Percentiles rank a stretch among this genome's conserved stretches.
These are phyloP conservation scores for Cyclaneusma minus DNA, from an alignment of 2,329 filamentous ascomycete genomes.

Conservation along the genomic window DNA sequence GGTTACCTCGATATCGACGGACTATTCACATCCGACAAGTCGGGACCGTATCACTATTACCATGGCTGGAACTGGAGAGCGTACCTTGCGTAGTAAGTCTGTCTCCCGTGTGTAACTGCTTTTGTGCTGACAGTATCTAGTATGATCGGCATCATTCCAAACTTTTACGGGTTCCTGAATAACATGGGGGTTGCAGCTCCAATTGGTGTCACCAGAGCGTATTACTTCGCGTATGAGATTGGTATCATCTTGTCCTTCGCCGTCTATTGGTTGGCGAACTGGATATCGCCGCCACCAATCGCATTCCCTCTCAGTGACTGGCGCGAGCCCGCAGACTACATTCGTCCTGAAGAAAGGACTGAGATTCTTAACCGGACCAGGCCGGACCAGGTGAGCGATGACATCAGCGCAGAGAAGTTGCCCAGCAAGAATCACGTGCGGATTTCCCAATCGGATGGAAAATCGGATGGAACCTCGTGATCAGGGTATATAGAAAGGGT, in stretches of 20 bases:
- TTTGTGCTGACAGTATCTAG: too few relatives aligned
- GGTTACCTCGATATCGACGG: constrained; percentile 21
- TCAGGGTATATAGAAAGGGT: too few relatives aligned
- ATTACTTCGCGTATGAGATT: constrained; percentile 39
- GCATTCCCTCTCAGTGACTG: constrained; percentile 12
- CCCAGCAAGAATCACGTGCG: too few relatives aligned
- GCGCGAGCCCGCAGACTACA: constrained; percentile 22
- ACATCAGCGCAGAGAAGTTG: too few relatives aligned
- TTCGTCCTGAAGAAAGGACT: constrained; percentile 13
- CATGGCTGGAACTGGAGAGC: constrained; percentile 21
- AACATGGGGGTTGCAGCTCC: constrained; percentile 24
- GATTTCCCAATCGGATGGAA: too few relatives aligned
- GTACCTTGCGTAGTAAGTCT: constrained; percentile 20
- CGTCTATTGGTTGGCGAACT: constrained; percentile 13
- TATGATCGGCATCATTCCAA: constrained; percentile 21
- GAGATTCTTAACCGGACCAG: constrained; percentile 4
- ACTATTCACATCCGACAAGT: constrained; percentile 17
- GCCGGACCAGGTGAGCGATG: too few relatives aligned
- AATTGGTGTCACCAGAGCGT: constrained; percentile 25
- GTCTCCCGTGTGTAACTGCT: too few relatives aligned
- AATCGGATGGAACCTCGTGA: too few relatives aligned
- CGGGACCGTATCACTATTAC: constrained; percentile 18
- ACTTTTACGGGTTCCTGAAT: constrained; percentile 25
- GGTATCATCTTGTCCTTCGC: constrained; percentile 28
- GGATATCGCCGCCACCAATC: constrained; percentile 8